Percentiles rank a stretch among this genome's conserved stretches.
Conservation (phyloP, 1,284 basidiomycete species). For the Malassezia obtusa region DNA sequence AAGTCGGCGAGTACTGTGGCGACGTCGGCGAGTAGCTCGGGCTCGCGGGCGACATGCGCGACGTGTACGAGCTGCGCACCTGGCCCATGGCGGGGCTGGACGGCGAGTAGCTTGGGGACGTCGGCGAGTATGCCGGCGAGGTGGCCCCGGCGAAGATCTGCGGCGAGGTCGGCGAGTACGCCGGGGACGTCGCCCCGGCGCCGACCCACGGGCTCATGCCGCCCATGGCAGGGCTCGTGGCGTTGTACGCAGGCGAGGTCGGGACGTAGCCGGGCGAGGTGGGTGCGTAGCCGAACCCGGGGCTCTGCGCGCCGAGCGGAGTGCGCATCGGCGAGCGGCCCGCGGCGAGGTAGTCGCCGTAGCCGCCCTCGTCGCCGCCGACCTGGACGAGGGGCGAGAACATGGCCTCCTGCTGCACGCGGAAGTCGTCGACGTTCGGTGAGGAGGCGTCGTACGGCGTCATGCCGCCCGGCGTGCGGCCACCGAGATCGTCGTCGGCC, state of each 20-base stretch:
- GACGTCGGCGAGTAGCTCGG: conserved; percentile 20
- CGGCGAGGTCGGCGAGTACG: conserved; percentile 55
- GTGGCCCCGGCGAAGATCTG: conserved; percentile 54
- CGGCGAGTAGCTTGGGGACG: conserved; percentile 47
- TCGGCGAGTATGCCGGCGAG: conserved; percentile 52
- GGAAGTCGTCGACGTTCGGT: conserved; percentile 54
- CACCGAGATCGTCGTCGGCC: conserved; percentile 21
- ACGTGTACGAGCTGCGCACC: conserved; percentile 52
- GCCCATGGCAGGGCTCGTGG: conserved; percentile 51
- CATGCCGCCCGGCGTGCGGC: conserved; percentile 43
- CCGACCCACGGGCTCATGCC: conserved; percentile 50
- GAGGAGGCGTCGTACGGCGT: conserved; percentile 61
- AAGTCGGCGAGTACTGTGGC: conserved; percentile 21
- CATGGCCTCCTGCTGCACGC: conserved; percentile 68
- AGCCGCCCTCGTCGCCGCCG: conserved; percentile 68
- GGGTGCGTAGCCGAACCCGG: conserved; percentile 41
- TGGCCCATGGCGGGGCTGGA: conserved; percentile 23
- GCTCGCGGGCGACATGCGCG: conserved; percentile 42
- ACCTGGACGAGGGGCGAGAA: conserved; percentile 90
- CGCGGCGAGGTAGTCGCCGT: conserved; percentile 58
- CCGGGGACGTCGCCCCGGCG: conserved; percentile 52
- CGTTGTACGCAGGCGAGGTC: conserved; percentile 35
- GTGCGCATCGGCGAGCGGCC: conserved; percentile 64
- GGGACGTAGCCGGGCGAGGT: conserved; percentile 40
- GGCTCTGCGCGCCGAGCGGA: conserved; percentile 38